Base-by-base conservation (phyloP, 129 eudicot genomes). In the Gnaphalium uliginosum region DNA sequence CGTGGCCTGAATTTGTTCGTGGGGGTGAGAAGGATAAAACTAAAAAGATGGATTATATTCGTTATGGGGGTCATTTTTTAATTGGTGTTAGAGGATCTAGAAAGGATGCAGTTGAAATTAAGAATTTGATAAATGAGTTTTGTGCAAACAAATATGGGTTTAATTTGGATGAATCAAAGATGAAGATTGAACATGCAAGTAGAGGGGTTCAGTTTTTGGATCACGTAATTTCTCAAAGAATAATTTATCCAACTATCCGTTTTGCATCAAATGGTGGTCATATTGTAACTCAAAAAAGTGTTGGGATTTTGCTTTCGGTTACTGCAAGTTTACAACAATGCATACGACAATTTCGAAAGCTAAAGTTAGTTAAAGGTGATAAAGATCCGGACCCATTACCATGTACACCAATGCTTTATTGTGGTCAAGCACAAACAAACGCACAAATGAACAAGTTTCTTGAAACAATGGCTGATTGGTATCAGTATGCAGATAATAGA, bases 1-100 rank as follows among this genome's bases (percentile, higher is more conserved):
- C 99, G 17, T 94, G 99, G 99, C 99, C 99, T 2, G 99, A 94
- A 81, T 94, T 94, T 75, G 99, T 94, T 54, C 99, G 93, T 14
- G 80, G 96, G 8, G 89, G 99, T 59, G 97, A 92, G 57, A 87
- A 87, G 33, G 92, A 89, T 69, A 91, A 83, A 85, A 85, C 97
- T 5, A 88, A 83, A 76, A 94, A 89, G 76, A 91, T 94, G 81
- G 97, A 94, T 77, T 94, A 88, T 48, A 84, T 94, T 9, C 87
- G 99, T 13, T 87, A 75, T 60, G 99, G 99, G 8, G 99, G 97
- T 48, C 97, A 94, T 75, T 81, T 91, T 78, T 83, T 94, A 86
- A 83, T 94, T 51, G 99, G 99, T 17, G 80, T 94, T 81, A 79
- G 90, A 73, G 99, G 99, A 26, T 93, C 97, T 0, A 85, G 99